Base-by-base conservation (phyloP, 768 basidiomycete genomes). In the Trametes cingulata region DNA sequence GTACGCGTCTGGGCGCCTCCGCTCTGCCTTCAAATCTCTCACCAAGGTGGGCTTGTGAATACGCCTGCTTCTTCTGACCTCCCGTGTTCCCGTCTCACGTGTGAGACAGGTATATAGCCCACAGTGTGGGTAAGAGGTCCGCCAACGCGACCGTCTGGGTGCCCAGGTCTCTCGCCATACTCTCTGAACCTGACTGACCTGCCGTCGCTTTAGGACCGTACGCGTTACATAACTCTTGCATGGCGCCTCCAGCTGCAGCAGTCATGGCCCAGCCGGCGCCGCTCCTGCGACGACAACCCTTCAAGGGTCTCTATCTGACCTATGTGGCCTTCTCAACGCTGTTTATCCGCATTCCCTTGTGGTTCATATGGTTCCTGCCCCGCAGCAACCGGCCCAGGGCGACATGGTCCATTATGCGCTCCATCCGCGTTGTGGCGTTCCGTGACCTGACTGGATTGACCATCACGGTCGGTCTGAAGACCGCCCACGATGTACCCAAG, bases 251-350 rank as follows among this genome's bases (percentile, higher is more conserved):
- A n/a, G n/a, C n/a, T n/a, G n/a, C n/a, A n/a, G n/a, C n/a, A 39
- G 8, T 3, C 6, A 49, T 49, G 39, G 37, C 27, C 15, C 48
- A 20, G 17, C 47, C n/a, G n/a, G n/a, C n/a, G n/a, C n/a, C 39
- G 33, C 29, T 49, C 6, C 37, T 40, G 56, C 27, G 56, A 20
- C 40, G 40, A 4, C 65, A 66, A 54, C 65, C 65, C 10, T 53
- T 63, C 58, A 66, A 66, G 43, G 53, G 41, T 4, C 25, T 60
- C 24, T 66, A 63, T 40, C 55, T 66, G 37, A 13, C 41, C 6
- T 62, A 56, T 43, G 24, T 63, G 43, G 20, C 39, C 33, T 7
- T 48, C 20, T 29, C 58, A 15, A 29, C 52, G 13, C 7, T 60
- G 29, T 43, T 66, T 39, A 39, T 61, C 27, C 54, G 52, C n/a